Conservation (phyloP, 2,329 filamentous ascomycete species). For the Ascochyta fabae region DNA sequence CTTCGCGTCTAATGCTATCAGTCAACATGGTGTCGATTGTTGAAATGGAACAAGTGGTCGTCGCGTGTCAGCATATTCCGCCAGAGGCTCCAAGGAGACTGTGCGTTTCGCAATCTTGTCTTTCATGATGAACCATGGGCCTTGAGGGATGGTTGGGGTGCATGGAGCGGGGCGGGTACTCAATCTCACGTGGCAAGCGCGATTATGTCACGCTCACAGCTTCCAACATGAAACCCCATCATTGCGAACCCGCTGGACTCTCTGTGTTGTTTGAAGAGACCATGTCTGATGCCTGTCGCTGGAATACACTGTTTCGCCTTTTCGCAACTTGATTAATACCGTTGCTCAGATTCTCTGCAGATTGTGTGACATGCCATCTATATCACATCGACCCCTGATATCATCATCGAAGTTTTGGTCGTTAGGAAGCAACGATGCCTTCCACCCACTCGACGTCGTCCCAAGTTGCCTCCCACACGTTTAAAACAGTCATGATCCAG, state of each 20-base stretch:
- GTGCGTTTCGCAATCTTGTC: conserved; percentile 11
- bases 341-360: background rate
- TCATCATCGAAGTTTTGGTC: background rate
- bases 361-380: background rate
- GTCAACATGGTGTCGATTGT: conserved; percentile 30
- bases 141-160: conserved; percentile 15
- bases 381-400: conserved; percentile 4
- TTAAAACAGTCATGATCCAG: conserved; percentile 56
- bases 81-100: conserved; percentile 16
- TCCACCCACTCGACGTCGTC: conserved; percentile 61
- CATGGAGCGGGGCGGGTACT: conserved; percentile 36
- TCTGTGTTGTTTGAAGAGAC: background rate
- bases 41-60: conserved; percentile 12
- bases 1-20: conserved; percentile 30
- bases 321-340: background rate
- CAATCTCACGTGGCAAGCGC: conserved; percentile 28
- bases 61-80: conserved; percentile 33
- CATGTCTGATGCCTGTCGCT: background rate
- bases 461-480: conserved; percentile 60
- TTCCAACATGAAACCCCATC: background rate
- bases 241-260: background rate
- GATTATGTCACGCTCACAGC: conserved; percentile 16
- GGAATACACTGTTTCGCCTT: background rate
- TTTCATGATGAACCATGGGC: conserved; percentile 18
- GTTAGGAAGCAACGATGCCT: conserved; percentile 48